Base-by-base conservation (phyloP, 139 green algal species). In the Coelastrella sp. region DNA sequence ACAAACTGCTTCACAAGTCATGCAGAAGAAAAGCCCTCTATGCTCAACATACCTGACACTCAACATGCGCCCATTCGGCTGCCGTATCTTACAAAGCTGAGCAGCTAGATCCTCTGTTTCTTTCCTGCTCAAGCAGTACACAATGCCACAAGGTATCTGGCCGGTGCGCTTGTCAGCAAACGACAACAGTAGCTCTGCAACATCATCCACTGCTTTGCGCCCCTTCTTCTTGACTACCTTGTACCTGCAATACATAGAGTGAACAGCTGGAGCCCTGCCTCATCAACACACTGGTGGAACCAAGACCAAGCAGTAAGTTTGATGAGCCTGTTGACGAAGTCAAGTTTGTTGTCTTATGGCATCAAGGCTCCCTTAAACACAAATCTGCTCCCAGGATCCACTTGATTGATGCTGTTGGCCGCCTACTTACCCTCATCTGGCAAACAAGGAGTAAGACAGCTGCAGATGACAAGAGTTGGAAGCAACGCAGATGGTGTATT, bases 81-180 rank as follows among this genome's bases (percentile, higher is more conserved):
- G 43, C 67, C 60, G 41, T 23, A 89, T 11, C 50, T 72, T 76
- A 38, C 89, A 53, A 71, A 97, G 91, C 83, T 96, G 86, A 3
- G 87, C 89, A 34, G 88, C 88, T 74, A 93, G 84, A 9, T 79
- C 64, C 25, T 57, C 80, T 4, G 80, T 53, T 34, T 82, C 75
- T n/a, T 43, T 64, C 35, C 75, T 50, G 15, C 89, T 92, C n/a
- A 98, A 84, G 90, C 96, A 99, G 91, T 99, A 99, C 9, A 99
- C 87, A 80, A 99, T 99, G 84, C 96, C 96, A 75, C 95, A 96
- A 85, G 94, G 90, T 27, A 91, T 51, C 17, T 34, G 4, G 27
- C 51, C 45, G 9, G 32, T 67, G 11, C 38, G 30, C 67, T 62
- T 43, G 8, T 45, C 74, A 45, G 34, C 60, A 57, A 63, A 84